Evolutionary conservation across 768 basidiomycete genomes (phyloP), one percentile per base, ranked within the genome.

Genomic region (Boletus coccyginus): DNA sequence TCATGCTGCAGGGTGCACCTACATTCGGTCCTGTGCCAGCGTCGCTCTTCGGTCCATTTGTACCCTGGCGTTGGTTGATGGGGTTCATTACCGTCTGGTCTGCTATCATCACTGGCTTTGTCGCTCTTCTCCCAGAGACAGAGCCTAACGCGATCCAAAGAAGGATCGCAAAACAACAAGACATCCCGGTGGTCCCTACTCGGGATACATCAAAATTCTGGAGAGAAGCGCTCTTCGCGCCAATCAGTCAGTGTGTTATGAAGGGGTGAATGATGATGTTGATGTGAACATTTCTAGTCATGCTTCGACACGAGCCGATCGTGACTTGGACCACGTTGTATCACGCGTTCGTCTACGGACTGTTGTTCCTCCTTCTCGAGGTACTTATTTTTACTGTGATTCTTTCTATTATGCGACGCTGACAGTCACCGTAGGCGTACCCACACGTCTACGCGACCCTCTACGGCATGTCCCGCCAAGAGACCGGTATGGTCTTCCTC

Each of bases 351-450:
- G 56, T 69, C 31, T 66, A 60, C 43, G 68, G 68, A 2, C 66
- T 69, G 21, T 58, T 69, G 33, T 69, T 69, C 32, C 56, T 69
- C 8, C 68, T 69, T 47, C 68, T 69, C 8, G 68, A 69, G 59
- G 68, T 64, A 11, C 39, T 17, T 35, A 27, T 36, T 41, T 17
- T 7, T 40, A 7, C 3, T 29, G 27, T 33, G 1, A 2, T 31
- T 32, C 7, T 27, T 31, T 52, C 17, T 31, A 12, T 31, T n/a
- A 19, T 44, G 12, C 2, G n/a, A 9, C 14, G 9, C 44, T 62
- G 12, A 65, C 12, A 2, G 35, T 41, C 14, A 47, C 24, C 11
- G 0, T 36, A 66, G 62, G 66, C 62, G 36, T 70, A 66, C 40
- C 68, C 68, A 13, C 45, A 60, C 24, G 60, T 70, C 9, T 70